Evolutionary conservation across 345 rosid genomes (phyloP).

Genomic region (Eucalyptus dawsonii): DNA sequence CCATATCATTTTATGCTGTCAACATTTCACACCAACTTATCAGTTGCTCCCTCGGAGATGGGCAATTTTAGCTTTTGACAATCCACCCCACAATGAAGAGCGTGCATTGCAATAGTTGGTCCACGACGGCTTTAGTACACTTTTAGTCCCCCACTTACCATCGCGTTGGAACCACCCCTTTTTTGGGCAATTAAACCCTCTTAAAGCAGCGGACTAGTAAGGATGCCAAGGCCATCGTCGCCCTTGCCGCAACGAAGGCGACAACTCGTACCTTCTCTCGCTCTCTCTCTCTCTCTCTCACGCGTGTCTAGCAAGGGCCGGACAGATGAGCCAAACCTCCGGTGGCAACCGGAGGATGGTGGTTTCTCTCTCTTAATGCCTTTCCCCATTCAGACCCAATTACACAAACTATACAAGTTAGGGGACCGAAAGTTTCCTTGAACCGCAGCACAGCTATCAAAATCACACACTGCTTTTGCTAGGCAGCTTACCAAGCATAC

Average conservation of each 20-base stretch:
- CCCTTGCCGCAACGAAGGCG: not conserved
- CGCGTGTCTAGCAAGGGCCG: not conserved
- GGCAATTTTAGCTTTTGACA: not conserved
- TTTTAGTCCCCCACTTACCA: not conserved
- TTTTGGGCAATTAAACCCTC: not conserved
- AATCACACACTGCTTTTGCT: not conserved
- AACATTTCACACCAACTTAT: not conserved
- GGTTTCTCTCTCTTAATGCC: not conserved
- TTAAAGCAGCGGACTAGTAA: not conserved
- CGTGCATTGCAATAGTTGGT: not conserved
- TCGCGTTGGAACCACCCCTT: not conserved
- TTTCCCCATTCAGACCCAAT: not conserved
- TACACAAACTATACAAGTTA: not conserved
- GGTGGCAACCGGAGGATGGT: not conserved
- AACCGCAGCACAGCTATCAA: not conserved
- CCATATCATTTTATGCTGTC: not conserved
- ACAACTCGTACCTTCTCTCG: not conserved
- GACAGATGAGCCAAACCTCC: not conserved
- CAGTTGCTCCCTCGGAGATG: not conserved
- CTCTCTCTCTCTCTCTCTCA: not conserved
- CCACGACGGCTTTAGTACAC: not conserved
- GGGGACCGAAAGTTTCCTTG: not conserved
- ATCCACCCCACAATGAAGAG: not conserved
- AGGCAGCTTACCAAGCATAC: not conserved
- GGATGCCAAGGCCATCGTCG: not conserved